Percentiles rank a stretch among this genome's conserved stretches.
These are phyloP conservation scores for Aspergillus puulaauensis DNA, from an alignment of 2,329 filamentous ascomycete species.

Conservation along the genomic window DNA sequence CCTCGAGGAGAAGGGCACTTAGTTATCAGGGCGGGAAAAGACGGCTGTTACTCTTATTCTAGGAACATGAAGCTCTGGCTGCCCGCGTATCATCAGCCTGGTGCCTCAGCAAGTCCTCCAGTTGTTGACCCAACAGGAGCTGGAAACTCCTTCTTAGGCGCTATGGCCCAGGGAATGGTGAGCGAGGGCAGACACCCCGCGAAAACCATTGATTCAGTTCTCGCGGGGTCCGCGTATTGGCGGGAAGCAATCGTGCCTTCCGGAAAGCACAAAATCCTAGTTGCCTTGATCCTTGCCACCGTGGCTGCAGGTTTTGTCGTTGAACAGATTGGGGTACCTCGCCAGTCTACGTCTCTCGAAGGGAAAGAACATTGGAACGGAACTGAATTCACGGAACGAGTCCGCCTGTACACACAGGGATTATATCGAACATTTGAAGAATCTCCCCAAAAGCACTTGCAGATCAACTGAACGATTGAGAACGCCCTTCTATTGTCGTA, in stretches of 20 bases:
- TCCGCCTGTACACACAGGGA: conserved; percentile 45
- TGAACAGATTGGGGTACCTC: conserved; percentile 85
- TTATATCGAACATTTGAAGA: conserved; percentile 41
- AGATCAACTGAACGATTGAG: conserved; percentile 37
- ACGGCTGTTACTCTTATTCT: conserved; percentile 53
- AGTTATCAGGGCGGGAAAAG: conserved; percentile 61
- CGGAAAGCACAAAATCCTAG: conserved; percentile 54
- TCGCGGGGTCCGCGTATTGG: conserved; percentile 57
- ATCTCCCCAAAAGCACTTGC: conserved; percentile 36
- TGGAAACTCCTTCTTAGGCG: conserved; percentile 82
- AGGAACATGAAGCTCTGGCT: conserved; percentile 60
- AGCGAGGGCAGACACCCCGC: conserved; percentile 38
- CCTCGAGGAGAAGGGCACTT: conserved; percentile 37
- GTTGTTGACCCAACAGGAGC: conserved; percentile 94
- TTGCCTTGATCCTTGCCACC: conserved; percentile 73
- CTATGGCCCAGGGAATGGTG: conserved; percentile 57
- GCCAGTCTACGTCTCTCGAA: conserved; percentile 28
- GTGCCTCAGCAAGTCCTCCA: conserved; percentile 27
- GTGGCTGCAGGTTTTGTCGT: conserved; percentile 90
- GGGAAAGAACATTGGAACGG: conserved; percentile 46
- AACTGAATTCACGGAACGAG: conserved; percentile 44
- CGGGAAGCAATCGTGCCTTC: conserved; percentile 40
- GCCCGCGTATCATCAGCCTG: conserved; percentile 67
- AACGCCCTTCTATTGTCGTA: conserved; percentile 41
- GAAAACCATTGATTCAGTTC: conserved; percentile 28